phyloP scores from a whole-genome alignment of 2,329 filamentous ascomycete species.

The Xylariaceae sp. region DNA sequence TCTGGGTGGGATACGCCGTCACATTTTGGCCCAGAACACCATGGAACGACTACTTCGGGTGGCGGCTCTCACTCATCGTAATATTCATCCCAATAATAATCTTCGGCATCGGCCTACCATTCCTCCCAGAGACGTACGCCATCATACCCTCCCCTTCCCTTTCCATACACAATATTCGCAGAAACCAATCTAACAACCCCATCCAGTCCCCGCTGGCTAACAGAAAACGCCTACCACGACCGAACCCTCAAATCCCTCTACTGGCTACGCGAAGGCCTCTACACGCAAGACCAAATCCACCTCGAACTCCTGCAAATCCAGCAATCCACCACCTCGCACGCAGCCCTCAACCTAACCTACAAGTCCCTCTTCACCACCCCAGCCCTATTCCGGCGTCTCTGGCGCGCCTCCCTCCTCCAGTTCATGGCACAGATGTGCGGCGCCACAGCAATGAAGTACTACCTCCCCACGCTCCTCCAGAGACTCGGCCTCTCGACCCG shows the following conservation, averaged over 20 bases:
- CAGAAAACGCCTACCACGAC: constrained; percentile 45
- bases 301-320: constrained; percentile 45
- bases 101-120: constrained; percentile 48
- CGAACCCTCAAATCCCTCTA: constrained; percentile 41
- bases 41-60: constrained; percentile 44
- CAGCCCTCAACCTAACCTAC: constrained; percentile 35
- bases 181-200: background rate
- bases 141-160: background rate
- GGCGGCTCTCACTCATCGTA: constrained; percentile 50
- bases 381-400: constrained; percentile 48
- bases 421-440: constrained; percentile 59
- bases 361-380: constrained; percentile 46
- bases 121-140: constrained; percentile 50
- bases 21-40: constrained; percentile 46
- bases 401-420: constrained; percentile 53
- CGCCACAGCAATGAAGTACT: constrained; percentile 58
- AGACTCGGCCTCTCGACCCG: constrained; percentile 46
- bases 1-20: constrained; percentile 55
- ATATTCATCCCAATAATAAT: constrained; percentile 49
- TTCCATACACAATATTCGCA: background rate
- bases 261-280: constrained; percentile 47
- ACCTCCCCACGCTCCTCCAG: constrained; percentile 50
- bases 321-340: constrained; percentile 38
- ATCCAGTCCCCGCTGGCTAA: constrained; percentile 52
- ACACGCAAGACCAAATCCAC: constrained; percentile 34